Conservation (phyloP, 2,329 filamentous ascomycete species). For the Paraphoma sp. region DNA sequence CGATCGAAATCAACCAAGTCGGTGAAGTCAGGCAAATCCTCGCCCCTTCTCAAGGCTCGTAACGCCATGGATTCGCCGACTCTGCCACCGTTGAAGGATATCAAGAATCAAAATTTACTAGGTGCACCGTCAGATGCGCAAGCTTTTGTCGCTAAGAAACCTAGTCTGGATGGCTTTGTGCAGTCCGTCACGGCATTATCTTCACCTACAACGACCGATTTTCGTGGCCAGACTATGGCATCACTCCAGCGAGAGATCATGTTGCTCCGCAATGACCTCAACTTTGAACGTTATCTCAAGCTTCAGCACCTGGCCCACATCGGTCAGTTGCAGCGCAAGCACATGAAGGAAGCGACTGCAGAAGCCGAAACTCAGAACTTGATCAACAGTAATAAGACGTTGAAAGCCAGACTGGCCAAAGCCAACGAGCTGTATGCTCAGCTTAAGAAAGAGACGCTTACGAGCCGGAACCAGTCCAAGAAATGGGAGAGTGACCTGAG, state of each 20-base stretch:
- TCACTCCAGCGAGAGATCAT: conserved; percentile 76
- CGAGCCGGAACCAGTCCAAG: conserved; percentile 74
- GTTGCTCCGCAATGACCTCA: conserved; percentile 78
- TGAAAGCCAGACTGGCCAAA: conserved; percentile 76
- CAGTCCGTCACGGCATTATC: conserved; percentile 31
- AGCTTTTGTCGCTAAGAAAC: conserved; percentile 29
- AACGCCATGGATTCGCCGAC: conserved; percentile 67
- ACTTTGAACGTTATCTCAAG: conserved; percentile 84
- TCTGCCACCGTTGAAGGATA: conserved; percentile 57
- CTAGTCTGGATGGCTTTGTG: conserved; percentile 43
- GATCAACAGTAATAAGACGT: conserved; percentile 75
- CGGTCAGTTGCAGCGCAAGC: conserved; percentile 75
- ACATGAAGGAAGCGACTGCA: conserved; percentile 76
- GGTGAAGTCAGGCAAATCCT: conserved; percentile 52
- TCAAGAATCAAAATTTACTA: conserved; percentile 30
- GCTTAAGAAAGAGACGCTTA: conserved; percentile 74
- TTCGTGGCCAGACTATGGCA: conserved; percentile 46
- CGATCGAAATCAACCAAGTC: conserved; percentile 45
- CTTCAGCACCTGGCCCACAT: conserved; percentile 84
- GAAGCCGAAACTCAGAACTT: conserved; percentile 85
- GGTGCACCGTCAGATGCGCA: conserved; percentile 24
- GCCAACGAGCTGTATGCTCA: conserved; percentile 74
- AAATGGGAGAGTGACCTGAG: conserved; percentile 79
- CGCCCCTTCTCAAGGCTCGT: conserved; percentile 51
- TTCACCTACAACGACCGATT: conserved; percentile 36